Percentiles rank a stretch among this genome's conserved stretches.
These are phyloP conservation scores for Starmerella potacharoeniae DNA, from an alignment of 805 yeast genomes.

Conservation along the genomic window DNA sequence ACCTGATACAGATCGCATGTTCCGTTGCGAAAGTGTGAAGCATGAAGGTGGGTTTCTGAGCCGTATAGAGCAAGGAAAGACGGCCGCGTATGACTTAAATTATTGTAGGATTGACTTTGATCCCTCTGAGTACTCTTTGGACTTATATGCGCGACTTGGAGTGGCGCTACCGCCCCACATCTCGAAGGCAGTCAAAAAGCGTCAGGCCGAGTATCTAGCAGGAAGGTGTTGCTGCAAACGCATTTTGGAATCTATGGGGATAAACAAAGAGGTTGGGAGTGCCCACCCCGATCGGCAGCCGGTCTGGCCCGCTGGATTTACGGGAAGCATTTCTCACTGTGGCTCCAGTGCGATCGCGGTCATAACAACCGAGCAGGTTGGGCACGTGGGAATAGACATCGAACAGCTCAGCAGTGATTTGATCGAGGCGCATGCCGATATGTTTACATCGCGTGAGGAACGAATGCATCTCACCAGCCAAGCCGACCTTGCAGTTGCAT, in stretches of 20 bases:
- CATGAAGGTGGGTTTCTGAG: background rate
- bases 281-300: slow-evolving; percentile 5
- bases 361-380: background rate
- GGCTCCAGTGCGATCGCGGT: slow-evolving; percentile 7
- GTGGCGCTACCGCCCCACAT: slow-evolving; percentile 5
- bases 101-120: slow-evolving; percentile 2
- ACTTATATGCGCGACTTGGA: background rate
- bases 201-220: slow-evolving; percentile 12
- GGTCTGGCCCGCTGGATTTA: slow-evolving; percentile 7
- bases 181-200: background rate
- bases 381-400: slow-evolving; percentile 10
- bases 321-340: slow-evolving; percentile 14
- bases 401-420: background rate
- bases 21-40: background rate
- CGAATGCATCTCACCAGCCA: background rate
- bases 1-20: background rate
- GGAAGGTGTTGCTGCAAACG: slow-evolving; percentile 9
- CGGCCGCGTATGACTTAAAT: background rate
- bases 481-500: background rate
- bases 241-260: background rate
- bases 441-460: background rate
- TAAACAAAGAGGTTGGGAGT: background rate
- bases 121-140: background rate
- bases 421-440: background rate
- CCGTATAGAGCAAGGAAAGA: background rate